Base-by-base conservation (phyloP, 1,139 yeast genomes). In the Kurtzmaniella quercitrusa region DNA sequence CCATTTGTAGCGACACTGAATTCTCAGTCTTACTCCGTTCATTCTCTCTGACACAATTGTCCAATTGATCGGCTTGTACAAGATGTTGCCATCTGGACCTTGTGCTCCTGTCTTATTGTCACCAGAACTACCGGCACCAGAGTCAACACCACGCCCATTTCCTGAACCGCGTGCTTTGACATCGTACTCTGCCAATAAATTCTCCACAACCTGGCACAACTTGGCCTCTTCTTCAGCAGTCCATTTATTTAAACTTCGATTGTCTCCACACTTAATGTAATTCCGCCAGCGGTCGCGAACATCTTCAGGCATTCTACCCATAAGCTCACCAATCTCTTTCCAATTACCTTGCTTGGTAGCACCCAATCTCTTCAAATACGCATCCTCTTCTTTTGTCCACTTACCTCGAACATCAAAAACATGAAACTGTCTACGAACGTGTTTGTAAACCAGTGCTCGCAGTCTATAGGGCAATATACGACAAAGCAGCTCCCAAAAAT, bases 301-400 rank as follows among this genome's bases (percentile, higher is more conserved):
- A 65, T 91, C 98, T 56, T 91, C 98, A 0, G 98, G 97, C 98
- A 91, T 91, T 55, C 98, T 76, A 11, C 88, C 88, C 80, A 89
- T 70, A 7, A 72, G 65, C 43, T 75, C 75, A 2, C 96, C 96
- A 48, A 89, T 85, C 37, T 74, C 73, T 52, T 87, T 86, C 97
- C 97, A 89, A 55, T 84, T 88, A 12, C 93, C 88, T 45, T 82
- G 87, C 50, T 80, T 78, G 33, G 80, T 80, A 7, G 74, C 65
- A 4, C 88, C 87, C 42, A 88, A 67, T 44, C 73, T 74, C 1
- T 80, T 78, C 43, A 91, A 68, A 41, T 74, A 73, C 33, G 67
- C 76, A 60, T 91, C 98, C 49, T 89, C 96, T 47, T 80, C 87
- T 3, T 76, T 69, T 0, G 84, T 81, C 98, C 98, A 91, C 56